These are phyloP conservation scores for Paecilomyces niveus DNA, from an alignment of 2,329 filamentous ascomycete species.

Conservation along the genomic window DNA sequence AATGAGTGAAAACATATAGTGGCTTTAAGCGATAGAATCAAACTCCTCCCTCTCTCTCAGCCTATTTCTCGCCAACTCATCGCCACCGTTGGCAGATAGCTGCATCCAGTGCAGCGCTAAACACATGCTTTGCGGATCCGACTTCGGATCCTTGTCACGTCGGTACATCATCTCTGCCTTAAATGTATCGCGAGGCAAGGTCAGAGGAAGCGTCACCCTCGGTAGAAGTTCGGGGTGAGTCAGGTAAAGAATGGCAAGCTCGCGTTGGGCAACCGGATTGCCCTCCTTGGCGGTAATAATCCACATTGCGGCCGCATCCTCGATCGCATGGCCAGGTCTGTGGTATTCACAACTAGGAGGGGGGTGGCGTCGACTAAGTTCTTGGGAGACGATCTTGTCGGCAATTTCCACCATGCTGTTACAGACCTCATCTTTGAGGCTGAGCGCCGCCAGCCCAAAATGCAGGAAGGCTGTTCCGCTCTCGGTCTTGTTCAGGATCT, in stretches of 20 bases:
- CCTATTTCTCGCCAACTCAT: slow-evolving; percentile 75
- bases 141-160: slow-evolving; percentile 56
- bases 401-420: slow-evolving; percentile 74
- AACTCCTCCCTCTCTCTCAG: slow-evolving; percentile 64
- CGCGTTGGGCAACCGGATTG: slow-evolving; percentile 78
- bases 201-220: slow-evolving; percentile 73
- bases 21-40: slow-evolving; percentile 48
- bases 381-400: slow-evolving; percentile 59
- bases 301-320: slow-evolving; percentile 82
- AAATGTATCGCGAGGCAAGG: slow-evolving; percentile 80
- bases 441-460: slow-evolving; percentile 78
- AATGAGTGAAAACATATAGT: slow-evolving; percentile 7
- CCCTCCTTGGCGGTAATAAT: slow-evolving; percentile 92
- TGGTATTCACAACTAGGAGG: slow-evolving; percentile 21
- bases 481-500: slow-evolving; percentile 51
- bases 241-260: slow-evolving; percentile 88
- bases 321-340: slow-evolving; percentile 33
- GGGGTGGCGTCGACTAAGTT: slow-evolving; percentile 32
- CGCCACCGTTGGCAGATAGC: slow-evolving; percentile 75
- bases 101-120: slow-evolving; percentile 98
- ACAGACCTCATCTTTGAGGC: slow-evolving; percentile 80
- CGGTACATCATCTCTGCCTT: slow-evolving; percentile 74
- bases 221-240: slow-evolving; percentile 80
- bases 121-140: slow-evolving; percentile 84
- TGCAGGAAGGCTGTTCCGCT: slow-evolving; percentile 80